Evolutionary conservation across 2,329 filamentous ascomycete genomes (phyloP).

Genomic region (Penicillium sclerotiorum): DNA sequence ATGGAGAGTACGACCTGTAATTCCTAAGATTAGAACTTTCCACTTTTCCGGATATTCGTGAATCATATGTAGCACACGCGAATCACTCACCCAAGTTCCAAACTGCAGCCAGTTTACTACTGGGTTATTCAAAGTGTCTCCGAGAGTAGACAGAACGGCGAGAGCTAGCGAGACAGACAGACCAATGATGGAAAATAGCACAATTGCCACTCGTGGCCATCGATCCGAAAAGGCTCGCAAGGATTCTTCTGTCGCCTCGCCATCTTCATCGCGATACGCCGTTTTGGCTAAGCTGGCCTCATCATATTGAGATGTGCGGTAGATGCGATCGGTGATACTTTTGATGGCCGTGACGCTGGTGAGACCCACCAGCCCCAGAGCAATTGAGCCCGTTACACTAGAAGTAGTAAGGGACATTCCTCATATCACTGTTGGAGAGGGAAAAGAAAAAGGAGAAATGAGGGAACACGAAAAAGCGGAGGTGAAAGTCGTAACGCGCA

Average conservation of each 20-base stretch:
- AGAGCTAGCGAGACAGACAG: constrained; percentile 59
- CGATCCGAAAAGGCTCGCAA: constrained; percentile 64
- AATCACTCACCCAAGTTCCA: constrained; percentile 62
- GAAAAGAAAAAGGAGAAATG: neutral
- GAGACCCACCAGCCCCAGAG: constrained; percentile 25
- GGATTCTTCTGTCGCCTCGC: constrained; percentile 66
- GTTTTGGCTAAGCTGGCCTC: constrained; percentile 33
- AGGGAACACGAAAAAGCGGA: neutral
- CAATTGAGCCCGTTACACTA: constrained; percentile 26
- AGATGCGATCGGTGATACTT: constrained; percentile 24
- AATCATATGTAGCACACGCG: neutral
- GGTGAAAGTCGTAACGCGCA: neutral
- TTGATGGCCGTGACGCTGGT: constrained; percentile 30
- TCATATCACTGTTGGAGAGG: constrained; percentile 10
- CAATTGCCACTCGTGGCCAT: constrained; percentile 58
- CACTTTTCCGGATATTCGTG: neutral
- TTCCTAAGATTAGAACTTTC: neutral
- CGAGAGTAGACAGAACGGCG: constrained; percentile 56
- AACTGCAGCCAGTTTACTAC: constrained; percentile 64
- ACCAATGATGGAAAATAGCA: constrained; percentile 58
- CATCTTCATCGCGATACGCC: constrained; percentile 70
- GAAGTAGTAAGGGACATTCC: constrained; percentile 26
- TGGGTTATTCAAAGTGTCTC: constrained; percentile 37
- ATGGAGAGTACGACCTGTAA: constrained; percentile 32
- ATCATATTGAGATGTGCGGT: constrained; percentile 17